Base-by-base conservation (phyloP, 441 rosid species). In the Arabidopsis hybrid region DNA sequence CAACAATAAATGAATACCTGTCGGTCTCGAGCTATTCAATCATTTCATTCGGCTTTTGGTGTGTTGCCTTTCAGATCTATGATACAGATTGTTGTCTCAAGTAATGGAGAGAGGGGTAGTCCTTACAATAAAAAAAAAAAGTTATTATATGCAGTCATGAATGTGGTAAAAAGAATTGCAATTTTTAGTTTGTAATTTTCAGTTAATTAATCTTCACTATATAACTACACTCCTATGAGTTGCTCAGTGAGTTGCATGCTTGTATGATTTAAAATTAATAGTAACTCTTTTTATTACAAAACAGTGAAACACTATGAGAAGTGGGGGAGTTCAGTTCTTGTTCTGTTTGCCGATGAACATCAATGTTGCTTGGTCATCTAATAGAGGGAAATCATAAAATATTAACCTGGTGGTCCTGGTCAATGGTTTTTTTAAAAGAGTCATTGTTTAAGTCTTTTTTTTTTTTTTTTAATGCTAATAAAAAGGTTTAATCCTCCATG, bases 361-460 rank as follows among this genome's bases (percentile, higher is more conserved):
- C 47, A 39, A 58, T 1, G 21, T 29, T 60, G 17, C 4, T 42
- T 0, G 4, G 66, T 40, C 36, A 40, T 21, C 17, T 17, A 60
- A 7, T 60, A 21, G 0, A 21, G 26, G 26, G 26, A 39, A 18
- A 31, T 34, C 39, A 7, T 13, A 7, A 55, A 26, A 26, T 26
- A 29, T 29, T 29, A 53, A 29, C 26, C 26, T 21, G 26, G 26
- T 21, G 26, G 26, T 21, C 36, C 17, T 56, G 34, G 57, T 26
- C 42, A 34, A 4, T 32, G 21, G n/a, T 31, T 31, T 31, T 29
- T 31, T 31, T 1, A n/a, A 13, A 17, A 21, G 26, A 18, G 59
- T 50, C 45, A 65, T n/a, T 46, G 18, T 49, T 60, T 38, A 21
- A 14, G 67, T 60, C 75, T 38, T 57, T 42, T 3, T 12, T 39